These are phyloP conservation scores for Tuber brumale DNA, from an alignment of 495 filamentous ascomycete genomes.

Conservation along the genomic window DNA sequence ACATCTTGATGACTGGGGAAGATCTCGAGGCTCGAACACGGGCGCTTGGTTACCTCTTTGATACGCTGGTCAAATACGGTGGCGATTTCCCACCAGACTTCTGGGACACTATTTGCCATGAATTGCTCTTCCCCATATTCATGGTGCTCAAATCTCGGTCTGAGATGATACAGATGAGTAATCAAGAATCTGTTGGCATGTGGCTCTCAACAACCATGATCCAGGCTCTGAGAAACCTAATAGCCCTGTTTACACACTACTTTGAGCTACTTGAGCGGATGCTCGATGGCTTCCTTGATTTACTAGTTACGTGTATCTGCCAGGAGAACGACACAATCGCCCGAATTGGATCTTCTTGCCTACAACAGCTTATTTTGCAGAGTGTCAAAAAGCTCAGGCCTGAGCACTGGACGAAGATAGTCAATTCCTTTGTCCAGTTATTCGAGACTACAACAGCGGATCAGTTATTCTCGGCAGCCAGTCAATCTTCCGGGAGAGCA, in stretches of 20 bases:
- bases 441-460: constrained; percentile 92
- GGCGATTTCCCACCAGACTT: constrained; percentile 89
- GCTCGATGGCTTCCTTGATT: constrained; percentile 88
- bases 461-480: constrained; percentile 77
- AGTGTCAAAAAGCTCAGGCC: constrained; percentile 84
- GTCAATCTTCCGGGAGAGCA: constrained; percentile 23
- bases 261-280: constrained; percentile 93
- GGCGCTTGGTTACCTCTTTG: constrained; percentile 91
- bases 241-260: constrained; percentile 95
- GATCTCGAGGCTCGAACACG: constrained; percentile 95
- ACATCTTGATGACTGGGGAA: constrained; percentile 97
- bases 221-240: constrained; percentile 95
- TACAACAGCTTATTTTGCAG: constrained; percentile 91
- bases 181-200: constrained; percentile 93
- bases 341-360: constrained; percentile 92
- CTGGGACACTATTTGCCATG: constrained; percentile 97
- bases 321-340: constrained; percentile 99
- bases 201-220: constrained; percentile 99
- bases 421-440: constrained; percentile 88
- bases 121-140: constrained; percentile 95
- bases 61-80: constrained; percentile 80
- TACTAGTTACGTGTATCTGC: constrained; percentile 91
- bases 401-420: constrained; percentile 88
- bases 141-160: constrained; percentile 93
- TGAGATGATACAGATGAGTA: constrained; percentile 87